Conservation (phyloP, 164 flowering plant genomes). For the Buxus sempervirens region DNA sequence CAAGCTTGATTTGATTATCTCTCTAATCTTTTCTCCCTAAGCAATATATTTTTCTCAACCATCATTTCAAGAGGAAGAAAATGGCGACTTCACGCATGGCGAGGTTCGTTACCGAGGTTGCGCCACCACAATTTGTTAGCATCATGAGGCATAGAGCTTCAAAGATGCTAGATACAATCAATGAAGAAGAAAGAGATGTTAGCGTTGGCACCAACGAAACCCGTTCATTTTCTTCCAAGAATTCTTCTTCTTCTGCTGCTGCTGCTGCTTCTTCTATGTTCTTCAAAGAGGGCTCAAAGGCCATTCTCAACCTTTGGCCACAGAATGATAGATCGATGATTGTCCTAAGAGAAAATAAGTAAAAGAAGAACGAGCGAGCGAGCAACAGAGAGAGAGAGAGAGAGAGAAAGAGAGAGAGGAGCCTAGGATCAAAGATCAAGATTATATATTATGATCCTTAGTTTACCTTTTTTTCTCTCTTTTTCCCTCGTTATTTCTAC, state of each 20-base stretch:
- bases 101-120: conserved; percentile 45
- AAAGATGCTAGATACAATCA: conserved; percentile 50
- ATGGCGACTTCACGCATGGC: conserved; percentile 47
- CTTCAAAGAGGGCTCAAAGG: conserved; percentile 12
- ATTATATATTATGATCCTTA: too few species aligned
- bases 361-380: too few species aligned
- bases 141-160: conserved; percentile 40
- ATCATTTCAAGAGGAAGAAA: neutral
- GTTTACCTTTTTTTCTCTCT: too few species aligned
- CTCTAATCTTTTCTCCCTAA: too few species aligned
- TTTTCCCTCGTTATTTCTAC: too few species aligned
- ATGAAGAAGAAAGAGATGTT: conserved; percentile 42
- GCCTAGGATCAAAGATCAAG: too few species aligned
- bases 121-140: conserved; percentile 45
- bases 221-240: conserved; percentile 2
- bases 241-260: conserved; percentile 7
- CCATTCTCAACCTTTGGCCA: conserved; percentile 23
- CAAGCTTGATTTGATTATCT: too few species aligned
- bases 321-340: too few species aligned
- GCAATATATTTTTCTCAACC: too few species aligned
- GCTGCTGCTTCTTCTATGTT: conserved; percentile 12
- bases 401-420: too few species aligned
- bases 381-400: too few species aligned
- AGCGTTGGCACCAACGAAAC: neutral
- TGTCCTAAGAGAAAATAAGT: too few species aligned